Percentiles rank a stretch among this genome's conserved stretches.
These are phyloP conservation scores for Primulina huaijiensis DNA, from an alignment of 257 asterid genomes.

Conservation along the genomic window DNA sequence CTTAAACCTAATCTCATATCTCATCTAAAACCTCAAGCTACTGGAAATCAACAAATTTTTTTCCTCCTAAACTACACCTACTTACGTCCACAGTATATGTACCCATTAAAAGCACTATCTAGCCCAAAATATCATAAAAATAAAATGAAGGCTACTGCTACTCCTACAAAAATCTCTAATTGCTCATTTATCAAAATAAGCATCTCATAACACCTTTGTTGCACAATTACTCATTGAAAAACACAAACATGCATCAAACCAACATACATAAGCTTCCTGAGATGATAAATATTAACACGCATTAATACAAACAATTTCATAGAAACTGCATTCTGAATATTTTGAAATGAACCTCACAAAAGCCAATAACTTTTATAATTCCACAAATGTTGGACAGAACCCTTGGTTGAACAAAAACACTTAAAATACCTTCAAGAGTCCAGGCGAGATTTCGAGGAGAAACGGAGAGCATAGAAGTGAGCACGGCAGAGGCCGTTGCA, in stretches of 20 bases:
- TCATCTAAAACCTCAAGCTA: neutral
- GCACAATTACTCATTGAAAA: slow-evolving; percentile 18
- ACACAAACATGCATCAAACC: slow-evolving; percentile 1
- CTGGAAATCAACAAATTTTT: neutral
- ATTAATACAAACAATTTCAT: neutral
- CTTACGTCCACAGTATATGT: neutral
- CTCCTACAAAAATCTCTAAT: neutral
- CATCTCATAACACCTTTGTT: neutral
- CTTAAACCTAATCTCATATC: neutral
- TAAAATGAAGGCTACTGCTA: too few relatives aligned
- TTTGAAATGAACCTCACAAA: neutral
- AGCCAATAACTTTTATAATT: neutral
- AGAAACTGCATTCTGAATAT: neutral
- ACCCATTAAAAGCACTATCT: neutral
- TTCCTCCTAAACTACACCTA: neutral
- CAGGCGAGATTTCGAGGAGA: slow-evolving; percentile 70
- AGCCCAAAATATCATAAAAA: neutral
- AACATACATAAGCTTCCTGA: neutral
- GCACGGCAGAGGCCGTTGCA: slow-evolving; percentile 83
- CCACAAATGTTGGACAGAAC: neutral
- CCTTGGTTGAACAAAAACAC: slow-evolving; percentile 4
- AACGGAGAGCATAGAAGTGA: slow-evolving; percentile 82
- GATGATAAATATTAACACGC: neutral
- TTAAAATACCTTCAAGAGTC: slow-evolving; percentile 71
- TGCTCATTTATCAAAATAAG: neutral